Base-by-base conservation (phyloP, 164 flowering plant species). In the Hamamelis virginiana region DNA sequence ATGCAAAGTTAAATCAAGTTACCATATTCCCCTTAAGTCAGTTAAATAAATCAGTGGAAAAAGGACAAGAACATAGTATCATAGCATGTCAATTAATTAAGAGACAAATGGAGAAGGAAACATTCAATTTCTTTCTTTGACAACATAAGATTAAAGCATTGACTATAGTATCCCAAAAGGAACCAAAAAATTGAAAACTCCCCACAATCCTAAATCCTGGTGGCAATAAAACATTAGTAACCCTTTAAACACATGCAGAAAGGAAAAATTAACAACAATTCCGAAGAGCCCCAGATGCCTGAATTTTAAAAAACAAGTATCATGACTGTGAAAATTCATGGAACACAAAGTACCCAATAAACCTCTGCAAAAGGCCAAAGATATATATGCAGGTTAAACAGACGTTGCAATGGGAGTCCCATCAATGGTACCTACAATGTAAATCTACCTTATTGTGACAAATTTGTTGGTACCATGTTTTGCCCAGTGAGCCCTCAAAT, bases 401-500 rank as follows among this genome's bases (percentile, higher is more conserved):
- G 81, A 78, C 84, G 68, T 74, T 77, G 83, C 78, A 68, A 70
- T 41, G 43, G 75, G 64, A 72, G 69, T 72, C 78, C 78, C 76
- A 68, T 62, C 72, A 41, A 64, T 25, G 48, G 72, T 28, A 64
- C 72, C 74, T 64, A 71, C 74, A 70, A 56, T 59, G 61, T 67
- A 67, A 65, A 69, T 75, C 87, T 90, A 91, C 86, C 91, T 87
- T 86, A 90, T 89, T 27, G 93, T 87, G 75, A 90, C 96, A 65
- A 90, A 92, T 86, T 92, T 92, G 87, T 92, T 92, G 75, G 97
- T 90, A 45, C 96, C 97, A 81, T 92, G 96, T 62, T 85, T 91
- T 1, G 98, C 98, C 98, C 98, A 91, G 75, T 89, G 83, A 67
- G 75, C 78, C 91, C 82, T 91, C 81, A 92, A 77, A 78, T 92